These are phyloP conservation scores for Bonia amplexicaulis DNA, from an alignment of 176 grass and related monocot genomes.

Conservation along the genomic window DNA sequence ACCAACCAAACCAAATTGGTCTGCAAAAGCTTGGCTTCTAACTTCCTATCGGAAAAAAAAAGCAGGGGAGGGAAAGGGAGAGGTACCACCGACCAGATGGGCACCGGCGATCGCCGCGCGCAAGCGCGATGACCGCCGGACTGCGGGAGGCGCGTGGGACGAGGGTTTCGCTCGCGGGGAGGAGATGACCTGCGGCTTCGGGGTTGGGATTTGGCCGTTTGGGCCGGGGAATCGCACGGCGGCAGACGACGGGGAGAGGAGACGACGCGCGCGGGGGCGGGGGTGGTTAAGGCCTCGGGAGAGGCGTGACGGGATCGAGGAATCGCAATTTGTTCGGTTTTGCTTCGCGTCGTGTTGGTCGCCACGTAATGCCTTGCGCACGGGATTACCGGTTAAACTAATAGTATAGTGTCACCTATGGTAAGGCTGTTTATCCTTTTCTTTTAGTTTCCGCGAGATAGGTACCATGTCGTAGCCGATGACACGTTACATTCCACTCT, in stretches of 20 bases:
- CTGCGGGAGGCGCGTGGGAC: not conserved
- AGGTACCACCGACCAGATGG: conserved; percentile 31
- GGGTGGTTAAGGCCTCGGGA: not conserved
- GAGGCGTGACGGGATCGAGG: conserved; percentile 57
- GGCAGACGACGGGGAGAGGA: not conserved
- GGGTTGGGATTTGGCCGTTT: not conserved
- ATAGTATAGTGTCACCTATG: too few relatives aligned
- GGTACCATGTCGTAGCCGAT: too few relatives aligned
- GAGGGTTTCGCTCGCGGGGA: conserved; percentile 6
- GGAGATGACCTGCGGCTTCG: conserved; percentile 32
- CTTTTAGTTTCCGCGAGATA: too few relatives aligned
- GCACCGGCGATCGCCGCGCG: conserved; percentile 35
- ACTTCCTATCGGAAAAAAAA: not conserved
- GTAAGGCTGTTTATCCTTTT: too few relatives aligned
- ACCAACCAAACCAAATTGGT: not conserved
- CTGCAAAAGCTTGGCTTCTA: not conserved
- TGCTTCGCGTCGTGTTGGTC: conserved; percentile 20
- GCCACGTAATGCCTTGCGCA: not conserved
- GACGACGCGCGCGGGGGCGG: not conserved
- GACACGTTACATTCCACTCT: too few relatives aligned
- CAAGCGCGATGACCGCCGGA: not conserved
- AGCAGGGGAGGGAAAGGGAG: not conserved
- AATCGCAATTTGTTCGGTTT: conserved; percentile 39
- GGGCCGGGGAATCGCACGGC: conserved; percentile 37
- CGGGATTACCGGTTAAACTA: too few relatives aligned